Evolutionary conservation across 306 rosid genomes (phyloP), one percentile per base, ranked within the genome.

Genomic region (Carpinus fangiana): DNA sequence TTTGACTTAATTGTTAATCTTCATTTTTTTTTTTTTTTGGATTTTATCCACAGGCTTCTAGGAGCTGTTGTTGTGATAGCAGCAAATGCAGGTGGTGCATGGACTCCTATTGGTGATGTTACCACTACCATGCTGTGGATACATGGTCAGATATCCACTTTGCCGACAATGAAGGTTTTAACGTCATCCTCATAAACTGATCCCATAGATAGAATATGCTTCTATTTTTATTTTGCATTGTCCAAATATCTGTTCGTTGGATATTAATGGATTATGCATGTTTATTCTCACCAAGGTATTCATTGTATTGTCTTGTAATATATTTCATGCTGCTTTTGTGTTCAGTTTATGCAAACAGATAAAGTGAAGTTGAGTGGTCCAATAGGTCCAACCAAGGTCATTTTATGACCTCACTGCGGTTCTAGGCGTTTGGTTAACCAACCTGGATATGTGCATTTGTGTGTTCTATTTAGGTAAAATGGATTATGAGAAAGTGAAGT

Each of bases 101-200:
- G 98, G 98, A 92, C 98, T 43, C 98, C 98, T 54, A 95, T 95
- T 41, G 98, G 98, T 53, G 98, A 95, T 85, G 96, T 95, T 72
- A 95, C 98, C 74, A 95, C 98, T 38, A 95, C 97, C 31, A 95
- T 95, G 98, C 86, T 95, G 65, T 95, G 98, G 98, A 95, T 95
- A 79, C 97, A 95, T 77, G 98, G 98, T 80, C 98, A 92, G 79
- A 88, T 95, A 88, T 87, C 97, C 55, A 87, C 98, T 20, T 70
- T 92, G 83, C 85, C 68, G 70, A 95, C 97, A 79, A 87, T 95
- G 85, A 90, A 91, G 94, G 98, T 92, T 72, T 78, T 74, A 76
- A 67, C 74, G 23, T 52, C 16, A 21, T 36, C 59, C 47, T 74
- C 46, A 31, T 59, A 80, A 73, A 41, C 66, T 43, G 16, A 56